Percentiles rank a stretch among this genome's conserved stretches.
phyloP scores from a whole-genome alignment of 2,329 filamentous ascomycete genomes.

The Pseudocercospora pini-densiflorae region DNA sequence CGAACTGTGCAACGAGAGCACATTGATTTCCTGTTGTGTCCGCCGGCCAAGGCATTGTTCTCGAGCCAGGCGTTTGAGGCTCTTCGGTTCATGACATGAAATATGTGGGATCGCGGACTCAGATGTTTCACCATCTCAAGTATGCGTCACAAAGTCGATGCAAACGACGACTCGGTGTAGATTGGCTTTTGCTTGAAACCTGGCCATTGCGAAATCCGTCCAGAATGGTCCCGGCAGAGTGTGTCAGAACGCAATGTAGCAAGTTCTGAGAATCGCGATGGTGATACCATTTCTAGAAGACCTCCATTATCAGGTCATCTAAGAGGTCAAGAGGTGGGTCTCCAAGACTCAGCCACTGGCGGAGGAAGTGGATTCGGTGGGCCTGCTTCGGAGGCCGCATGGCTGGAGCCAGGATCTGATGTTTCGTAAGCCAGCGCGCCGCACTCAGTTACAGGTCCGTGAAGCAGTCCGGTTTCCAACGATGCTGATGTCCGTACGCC shows the following conservation, averaged over 20 bases:
- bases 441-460: not conserved
- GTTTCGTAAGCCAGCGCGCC: not conserved
- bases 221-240: not conserved
- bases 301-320: not conserved
- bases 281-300: not conserved
- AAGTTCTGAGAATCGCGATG: not conserved
- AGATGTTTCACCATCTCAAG: constrained; percentile 4
- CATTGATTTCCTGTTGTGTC: constrained; percentile 1
- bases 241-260: not conserved
- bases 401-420: not conserved
- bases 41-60: not conserved
- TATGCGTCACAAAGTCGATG: constrained; percentile 2
- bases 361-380: not conserved
- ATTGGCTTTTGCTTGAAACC: constrained; percentile 5
- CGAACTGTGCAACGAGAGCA: not conserved
- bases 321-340: not conserved
- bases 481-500: not conserved
- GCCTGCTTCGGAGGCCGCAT: constrained; percentile 2
- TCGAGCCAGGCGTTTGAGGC: not conserved
- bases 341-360: not conserved
- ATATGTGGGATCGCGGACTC: not conserved
- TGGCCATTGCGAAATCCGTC: not conserved
- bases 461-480: not conserved
- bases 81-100: not conserved
- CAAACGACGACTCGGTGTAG: not conserved